Base-by-base conservation (phyloP, 352 stramenopile genomes). In the Paralagenidium karlingii region DNA sequence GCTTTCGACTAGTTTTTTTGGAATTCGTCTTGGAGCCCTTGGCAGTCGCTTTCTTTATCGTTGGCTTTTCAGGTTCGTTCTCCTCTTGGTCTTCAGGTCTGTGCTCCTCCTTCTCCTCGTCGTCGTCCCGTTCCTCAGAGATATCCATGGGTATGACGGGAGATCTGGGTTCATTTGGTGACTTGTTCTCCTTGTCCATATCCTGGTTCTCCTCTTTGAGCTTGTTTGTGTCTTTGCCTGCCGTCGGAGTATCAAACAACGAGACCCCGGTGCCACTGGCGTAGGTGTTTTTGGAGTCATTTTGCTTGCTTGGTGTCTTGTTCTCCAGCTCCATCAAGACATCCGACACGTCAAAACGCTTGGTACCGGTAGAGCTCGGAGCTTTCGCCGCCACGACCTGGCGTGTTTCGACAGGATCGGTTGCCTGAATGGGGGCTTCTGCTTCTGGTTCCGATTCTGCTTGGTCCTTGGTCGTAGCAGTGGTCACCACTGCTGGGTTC, bases 301-400 rank as follows among this genome's bases (percentile, higher is more conserved):
- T 60, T 21, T 54, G 66, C 8, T 68, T 49, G 39, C 47, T 62
- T 3, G 60, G 62, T 29, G 65, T 70, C 24, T 54, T 58, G 16
- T 68, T 62, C 15, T 77, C 66, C 28, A 80, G 63, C 32, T 80
- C 66, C 16, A 53, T 71, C 43, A 80, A 43, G 42, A 77, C 65
- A 3, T 52, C 61, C 12, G 74, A 60, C 8, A 80, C 66, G 24
- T 77, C 63, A 43, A 80, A 80, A 1, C 66, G 57, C 2, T 55
- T 56, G 13, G n/a, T 38, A 15, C 24, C n/a, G 13, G 24, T 15
- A 7, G 34, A 15, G 20, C 63, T 43, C 3, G 36, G 45, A 31
- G 19, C 29, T 20, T 53, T 57, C 20, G 41, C 42, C 11, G 45
- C n/a, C n/a, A n/a, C n/a, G n/a, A n/a, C n/a, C n/a, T n/a, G n/a